Evolutionary conservation across 148 eudicot species (phyloP), one percentile per base, ranked within the genome.

Genomic region (Spergularia bocconei): DNA sequence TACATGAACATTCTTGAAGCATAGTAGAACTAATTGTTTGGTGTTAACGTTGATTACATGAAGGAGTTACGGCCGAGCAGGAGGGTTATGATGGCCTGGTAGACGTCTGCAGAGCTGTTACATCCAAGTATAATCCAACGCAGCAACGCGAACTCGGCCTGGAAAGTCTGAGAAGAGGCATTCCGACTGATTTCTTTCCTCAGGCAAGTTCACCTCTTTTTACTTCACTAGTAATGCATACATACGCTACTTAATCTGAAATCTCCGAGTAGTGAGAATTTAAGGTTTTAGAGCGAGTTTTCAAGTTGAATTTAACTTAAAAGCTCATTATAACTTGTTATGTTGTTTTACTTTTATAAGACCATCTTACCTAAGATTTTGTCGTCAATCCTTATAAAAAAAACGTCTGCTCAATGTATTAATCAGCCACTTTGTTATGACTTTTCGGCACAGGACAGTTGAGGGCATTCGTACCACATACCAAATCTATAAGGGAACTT

Each of bases 51-150:
- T 13, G 36, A 16, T 1, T 66, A 19, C 48, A 41, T 59, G 68
- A 71, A 92, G 97, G 93, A 77, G 44, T 84, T 23, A 75, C 57
- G 63, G 81, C 74, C 67, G 67, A 70, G 55, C 84, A 79, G 77
- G 76, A 68, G 0, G 95, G 95, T 5, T 92, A 87, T 62, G 90
- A 82, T 23, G 91, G 97, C 38, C 76, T 90, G 41, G 80, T 90
- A 84, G 91, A 87, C 75, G 77, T 84, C 13, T 81, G 90, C 60
- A 84, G 72, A 48, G 81, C 64, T 59, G 81, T 82, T 47, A 78
- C 74, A 13, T 36, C 52, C 52, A 79, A 75, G 70, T 88, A 80
- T 70, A 76, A 78, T 58, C 74, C 87, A 5, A 50, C 58, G 7
- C 81, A 86, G 69, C 97, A 92, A 73, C 81, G 76, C 0, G 53